These are phyloP conservation scores for Pseudocercospora pini-densiflorae DNA, from an alignment of 2,329 filamentous ascomycete species.

Conservation along the genomic window DNA sequence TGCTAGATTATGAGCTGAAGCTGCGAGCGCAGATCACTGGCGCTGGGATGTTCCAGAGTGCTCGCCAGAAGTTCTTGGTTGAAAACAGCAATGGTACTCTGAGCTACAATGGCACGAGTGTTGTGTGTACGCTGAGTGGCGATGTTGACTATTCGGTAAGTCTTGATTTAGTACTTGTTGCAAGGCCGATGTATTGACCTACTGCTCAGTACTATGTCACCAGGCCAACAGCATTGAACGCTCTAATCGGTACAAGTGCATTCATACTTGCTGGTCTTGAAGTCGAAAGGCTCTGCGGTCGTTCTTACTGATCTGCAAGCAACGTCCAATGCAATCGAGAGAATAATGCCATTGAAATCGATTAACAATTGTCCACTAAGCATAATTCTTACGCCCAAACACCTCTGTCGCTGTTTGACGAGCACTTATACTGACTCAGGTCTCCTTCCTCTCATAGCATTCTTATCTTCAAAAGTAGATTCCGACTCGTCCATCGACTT, in stretches of 20 bases:
- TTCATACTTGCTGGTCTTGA: constrained; percentile 49
- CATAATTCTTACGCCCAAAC: not conserved
- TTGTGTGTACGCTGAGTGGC: constrained; percentile 57
- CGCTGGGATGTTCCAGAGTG: constrained; percentile 57
- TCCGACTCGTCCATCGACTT: not conserved
- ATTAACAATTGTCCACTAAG: not conserved
- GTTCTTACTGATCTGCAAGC: not conserved
- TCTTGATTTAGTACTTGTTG: not conserved
- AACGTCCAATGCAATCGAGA: not conserved
- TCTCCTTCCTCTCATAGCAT: not conserved
- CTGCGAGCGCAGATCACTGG: constrained; percentile 33
- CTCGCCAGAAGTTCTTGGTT: constrained; percentile 51
- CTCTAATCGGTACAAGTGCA: constrained; percentile 46
- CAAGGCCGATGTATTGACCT: not conserved
- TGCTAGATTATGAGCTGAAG: constrained; percentile 39
- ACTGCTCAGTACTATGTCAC: constrained; percentile 48
- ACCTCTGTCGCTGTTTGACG: not conserved
- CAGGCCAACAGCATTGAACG: constrained; percentile 44
- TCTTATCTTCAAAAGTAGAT: not conserved
- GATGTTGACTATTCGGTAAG: constrained; percentile 57
- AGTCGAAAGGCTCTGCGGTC: constrained; percentile 26
- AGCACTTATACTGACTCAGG: not conserved
- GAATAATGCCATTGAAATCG: not conserved
- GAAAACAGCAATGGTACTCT: constrained; percentile 52
- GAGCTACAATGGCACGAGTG: constrained; percentile 49